These are phyloP conservation scores for Wickerhamiella australiensis DNA, from an alignment of 805 yeast genomes.

Conservation along the genomic window DNA sequence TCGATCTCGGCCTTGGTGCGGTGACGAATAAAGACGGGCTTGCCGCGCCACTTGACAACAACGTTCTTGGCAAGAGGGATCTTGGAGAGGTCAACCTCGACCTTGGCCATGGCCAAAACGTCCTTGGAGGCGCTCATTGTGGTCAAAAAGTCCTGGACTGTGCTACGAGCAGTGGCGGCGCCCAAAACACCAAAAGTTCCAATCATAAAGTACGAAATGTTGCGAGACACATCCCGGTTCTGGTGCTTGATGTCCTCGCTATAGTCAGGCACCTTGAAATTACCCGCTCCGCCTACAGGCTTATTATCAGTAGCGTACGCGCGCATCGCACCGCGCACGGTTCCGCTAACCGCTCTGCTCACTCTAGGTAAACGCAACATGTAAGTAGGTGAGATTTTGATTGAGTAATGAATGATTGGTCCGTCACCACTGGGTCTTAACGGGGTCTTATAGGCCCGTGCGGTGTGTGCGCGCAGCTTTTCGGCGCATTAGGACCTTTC, in stretches of 20 bases:
- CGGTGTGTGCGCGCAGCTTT: no score
- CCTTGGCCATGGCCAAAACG: constrained; percentile 98
- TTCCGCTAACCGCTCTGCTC: constrained; percentile 8
- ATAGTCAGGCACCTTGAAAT: constrained; percentile 86
- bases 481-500: no score
- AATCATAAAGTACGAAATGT: constrained; percentile 91
- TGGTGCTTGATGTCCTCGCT: constrained; percentile 62
- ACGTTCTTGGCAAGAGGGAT: constrained; percentile 98
- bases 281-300: constrained; percentile 34
- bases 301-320: constrained; percentile 16
- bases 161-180: constrained; percentile 92
- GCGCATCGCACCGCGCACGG: constrained; percentile 9
- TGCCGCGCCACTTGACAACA: constrained; percentile 99
- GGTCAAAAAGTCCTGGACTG: constrained; percentile 79
- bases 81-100: constrained; percentile 84
- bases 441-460: background rate
- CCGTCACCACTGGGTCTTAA: background rate
- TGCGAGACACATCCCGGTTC: constrained; percentile 67
- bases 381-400: constrained; percentile 10
- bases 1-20: constrained; percentile 86
- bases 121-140: constrained; percentile 98
- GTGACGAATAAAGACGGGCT: constrained; percentile 99
- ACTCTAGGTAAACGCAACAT: constrained; percentile 15
- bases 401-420: constrained; percentile 11
- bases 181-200: constrained; percentile 85